Percentiles rank a stretch among this genome's conserved stretches.
phyloP scores from a whole-genome alignment of 2,329 filamentous ascomycete genomes.

The Colletotrichum falcatum region DNA sequence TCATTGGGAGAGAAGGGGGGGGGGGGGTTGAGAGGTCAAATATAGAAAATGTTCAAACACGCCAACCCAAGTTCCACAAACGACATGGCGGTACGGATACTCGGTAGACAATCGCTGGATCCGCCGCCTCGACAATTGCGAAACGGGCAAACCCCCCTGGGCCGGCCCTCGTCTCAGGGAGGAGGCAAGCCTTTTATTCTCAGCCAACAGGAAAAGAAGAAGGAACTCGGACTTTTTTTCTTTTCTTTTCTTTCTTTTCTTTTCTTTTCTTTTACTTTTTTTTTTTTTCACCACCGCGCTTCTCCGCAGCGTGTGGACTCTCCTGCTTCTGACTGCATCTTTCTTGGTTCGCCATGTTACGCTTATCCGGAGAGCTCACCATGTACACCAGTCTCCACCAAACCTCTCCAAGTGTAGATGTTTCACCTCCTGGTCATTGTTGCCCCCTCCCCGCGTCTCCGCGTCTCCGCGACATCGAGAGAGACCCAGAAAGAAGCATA shows the following conservation, averaged over 20 bases:
- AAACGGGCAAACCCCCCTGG: slow-evolving; percentile 14
- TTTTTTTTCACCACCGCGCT: not conserved
- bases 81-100: too few relatives aligned
- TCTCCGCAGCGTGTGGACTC: not conserved
- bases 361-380: too few relatives aligned
- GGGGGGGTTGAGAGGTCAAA: too few relatives aligned
- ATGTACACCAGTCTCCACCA: not conserved
- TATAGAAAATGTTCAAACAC: too few relatives aligned
- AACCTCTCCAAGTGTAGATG: slow-evolving; percentile 5
- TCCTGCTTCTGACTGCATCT: too few relatives aligned
- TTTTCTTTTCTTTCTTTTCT: too few relatives aligned
- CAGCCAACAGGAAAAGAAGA: too few relatives aligned
- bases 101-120: too few relatives aligned
- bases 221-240: too few relatives aligned
- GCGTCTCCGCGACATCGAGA: not conserved
- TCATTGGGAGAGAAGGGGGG: too few relatives aligned
- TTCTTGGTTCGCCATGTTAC: not conserved
- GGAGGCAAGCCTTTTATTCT: not conserved
- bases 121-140: slow-evolving; percentile 25
- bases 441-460: not conserved
- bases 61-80: too few relatives aligned
- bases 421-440: slow-evolving; percentile 13
- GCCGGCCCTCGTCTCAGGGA: slow-evolving; percentile 32
- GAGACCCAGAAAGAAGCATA: not conserved
- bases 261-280: too few relatives aligned